Evolutionary conservation across 495 filamentous ascomycete genomes (phyloP).

Genomic region (Trichoderma asperelloides): DNA sequence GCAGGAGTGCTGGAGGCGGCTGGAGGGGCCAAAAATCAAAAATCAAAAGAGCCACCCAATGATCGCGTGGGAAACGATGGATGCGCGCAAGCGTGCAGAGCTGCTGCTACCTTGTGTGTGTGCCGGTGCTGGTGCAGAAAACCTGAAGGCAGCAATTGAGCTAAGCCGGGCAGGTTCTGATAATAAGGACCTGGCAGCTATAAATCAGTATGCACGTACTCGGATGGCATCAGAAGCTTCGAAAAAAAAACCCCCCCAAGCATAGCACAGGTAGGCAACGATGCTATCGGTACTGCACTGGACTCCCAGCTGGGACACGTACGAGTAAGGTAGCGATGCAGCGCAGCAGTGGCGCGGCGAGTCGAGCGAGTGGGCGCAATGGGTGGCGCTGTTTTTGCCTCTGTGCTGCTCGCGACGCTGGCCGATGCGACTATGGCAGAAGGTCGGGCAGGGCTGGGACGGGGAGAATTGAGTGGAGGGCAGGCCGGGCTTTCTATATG

Average conservation of each 20-base stretch:
- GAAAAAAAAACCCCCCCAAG: no score
- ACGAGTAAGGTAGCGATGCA: neutral
- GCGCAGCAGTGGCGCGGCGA: neutral
- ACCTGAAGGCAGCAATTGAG: no score
- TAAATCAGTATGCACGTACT: no score
- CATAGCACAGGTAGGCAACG: no score
- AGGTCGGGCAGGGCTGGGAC: conserved; percentile 20
- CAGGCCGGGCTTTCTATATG: conserved; percentile 30
- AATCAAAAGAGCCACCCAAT: neutral
- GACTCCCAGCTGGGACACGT: no score
- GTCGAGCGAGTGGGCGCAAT: neutral
- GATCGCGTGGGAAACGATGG: neutral
- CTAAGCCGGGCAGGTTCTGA: no score
- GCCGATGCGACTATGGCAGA: conserved; percentile 11
- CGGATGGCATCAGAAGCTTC: no score
- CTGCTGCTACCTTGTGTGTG: neutral
- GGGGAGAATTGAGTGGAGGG: conserved; percentile 30
- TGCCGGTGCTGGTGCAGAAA: no score
- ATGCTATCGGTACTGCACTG: no score
- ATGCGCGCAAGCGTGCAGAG: neutral
- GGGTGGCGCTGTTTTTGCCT: neutral
- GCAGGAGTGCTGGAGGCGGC: neutral
- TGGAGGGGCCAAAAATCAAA: neutral
- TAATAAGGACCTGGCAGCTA: no score
- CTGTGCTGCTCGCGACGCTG: neutral